Percentiles rank a stretch among this genome's conserved stretches.
Conservation (phyloP, 176 grass and related monocot species). For the Oryza coarctata region DNA sequence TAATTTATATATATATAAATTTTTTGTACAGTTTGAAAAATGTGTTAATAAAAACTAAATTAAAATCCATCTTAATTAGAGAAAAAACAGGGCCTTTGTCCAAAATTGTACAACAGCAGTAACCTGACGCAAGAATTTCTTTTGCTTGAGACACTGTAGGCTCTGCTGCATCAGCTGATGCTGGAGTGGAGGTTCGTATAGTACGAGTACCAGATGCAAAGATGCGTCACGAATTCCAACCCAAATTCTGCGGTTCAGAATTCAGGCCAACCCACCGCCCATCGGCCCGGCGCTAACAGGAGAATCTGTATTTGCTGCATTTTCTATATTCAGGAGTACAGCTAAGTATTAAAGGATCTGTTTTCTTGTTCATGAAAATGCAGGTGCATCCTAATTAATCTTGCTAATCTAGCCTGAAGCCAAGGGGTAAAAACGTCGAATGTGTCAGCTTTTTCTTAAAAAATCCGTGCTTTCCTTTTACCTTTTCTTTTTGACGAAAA, state of each 20-base stretch:
- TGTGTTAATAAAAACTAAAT: no score
- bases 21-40: no score
- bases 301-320: neutral
- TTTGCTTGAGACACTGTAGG: neutral
- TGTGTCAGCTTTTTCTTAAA: neutral
- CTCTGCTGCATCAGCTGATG: neutral
- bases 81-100: no score
- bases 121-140: neutral
- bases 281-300: neutral
- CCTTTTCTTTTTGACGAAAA: neutral
- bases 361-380: neutral
- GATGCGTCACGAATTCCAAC: neutral
- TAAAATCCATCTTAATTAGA: no score
- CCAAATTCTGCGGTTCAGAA: neutral
- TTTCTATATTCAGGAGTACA: neutral
- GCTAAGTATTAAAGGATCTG: neutral
- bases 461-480: neutral
- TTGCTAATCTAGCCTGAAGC: neutral
- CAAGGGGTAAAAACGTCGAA: neutral
- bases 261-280: neutral
- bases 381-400: neutral
- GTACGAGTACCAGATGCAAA: neutral
- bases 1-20: no score
- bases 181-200: neutral
- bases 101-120: neutral